phyloP scores from a whole-genome alignment of 805 yeast species.

The Barnettozyma wickerhamii region DNA sequence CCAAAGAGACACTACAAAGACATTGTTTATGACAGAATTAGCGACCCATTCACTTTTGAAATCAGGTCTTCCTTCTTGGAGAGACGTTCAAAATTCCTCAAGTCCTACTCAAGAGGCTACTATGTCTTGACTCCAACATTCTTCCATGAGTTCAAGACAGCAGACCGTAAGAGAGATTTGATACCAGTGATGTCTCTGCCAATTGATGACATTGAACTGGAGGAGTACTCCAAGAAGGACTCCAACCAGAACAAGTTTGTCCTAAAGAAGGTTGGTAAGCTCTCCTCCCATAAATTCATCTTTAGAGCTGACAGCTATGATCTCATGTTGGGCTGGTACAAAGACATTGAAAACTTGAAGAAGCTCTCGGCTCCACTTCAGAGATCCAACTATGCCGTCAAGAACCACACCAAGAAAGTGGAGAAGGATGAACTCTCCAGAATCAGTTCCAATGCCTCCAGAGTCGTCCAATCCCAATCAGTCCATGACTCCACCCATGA shows the following conservation, averaged over 20 bases:
- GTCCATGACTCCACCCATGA: constrained; percentile 20
- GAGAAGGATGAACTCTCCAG: constrained; percentile 20
- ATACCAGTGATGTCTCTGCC: constrained; percentile 79
- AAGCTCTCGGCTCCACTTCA: constrained; percentile 41
- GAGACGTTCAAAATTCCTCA: constrained; percentile 84
- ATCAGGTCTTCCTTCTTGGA: constrained; percentile 80
- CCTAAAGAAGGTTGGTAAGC: constrained; percentile 67
- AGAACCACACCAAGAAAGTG: constrained; percentile 16
- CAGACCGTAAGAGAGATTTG: constrained; percentile 78
- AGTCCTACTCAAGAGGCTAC: constrained; percentile 88
- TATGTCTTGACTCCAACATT: constrained; percentile 87
- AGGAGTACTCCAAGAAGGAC: constrained; percentile 77
- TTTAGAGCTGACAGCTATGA: constrained; percentile 84
- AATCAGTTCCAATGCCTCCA: constrained; percentile 28
- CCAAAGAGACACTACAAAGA: constrained; percentile 61
- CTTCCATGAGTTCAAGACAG: constrained; percentile 83
- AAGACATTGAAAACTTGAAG: constrained; percentile 68
- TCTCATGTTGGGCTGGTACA: constrained; percentile 79
- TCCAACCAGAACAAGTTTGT: constrained; percentile 70
- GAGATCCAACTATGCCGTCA: constrained; percentile 23
- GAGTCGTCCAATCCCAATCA: constrained; percentile 16
- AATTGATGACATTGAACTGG: constrained; percentile 72
- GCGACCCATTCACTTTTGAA: constrained; percentile 62
- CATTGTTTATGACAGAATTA: constrained; percentile 61
- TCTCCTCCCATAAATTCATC: constrained; percentile 91